phyloP scores from a whole-genome alignment of 495 filamentous ascomycete species.

The Tuber aestivum region DNA sequence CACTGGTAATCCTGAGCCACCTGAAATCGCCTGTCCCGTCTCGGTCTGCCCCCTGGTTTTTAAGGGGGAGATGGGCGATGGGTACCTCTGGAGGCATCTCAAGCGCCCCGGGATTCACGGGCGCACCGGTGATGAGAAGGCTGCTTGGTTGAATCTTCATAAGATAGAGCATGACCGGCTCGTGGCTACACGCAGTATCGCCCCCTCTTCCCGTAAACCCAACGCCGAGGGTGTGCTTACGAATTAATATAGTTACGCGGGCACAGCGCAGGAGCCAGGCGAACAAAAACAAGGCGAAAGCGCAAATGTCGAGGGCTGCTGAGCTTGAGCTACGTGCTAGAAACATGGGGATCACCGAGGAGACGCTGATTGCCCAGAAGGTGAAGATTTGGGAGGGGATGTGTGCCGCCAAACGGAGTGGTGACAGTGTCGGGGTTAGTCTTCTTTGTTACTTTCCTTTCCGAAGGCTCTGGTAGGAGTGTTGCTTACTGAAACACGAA shows the following conservation, averaged over 20 bases:
- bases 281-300: neutral
- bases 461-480: neutral
- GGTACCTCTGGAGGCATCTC: neutral
- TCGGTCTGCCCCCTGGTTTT: neutral
- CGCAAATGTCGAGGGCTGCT: neutral
- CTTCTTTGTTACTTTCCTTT: neutral
- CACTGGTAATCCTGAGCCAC: neutral
- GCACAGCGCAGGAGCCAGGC: neutral
- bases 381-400: neutral
- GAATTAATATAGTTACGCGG: neutral
- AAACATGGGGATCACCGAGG: neutral
- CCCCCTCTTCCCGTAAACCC: neutral
- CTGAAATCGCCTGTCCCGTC: neutral
- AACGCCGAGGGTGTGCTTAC: neutral
- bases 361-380: neutral
- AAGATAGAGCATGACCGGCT: neutral
- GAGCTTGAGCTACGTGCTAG: neutral
- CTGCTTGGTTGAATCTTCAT: neutral
- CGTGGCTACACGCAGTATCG: neutral
- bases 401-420: neutral
- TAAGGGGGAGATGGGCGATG: neutral
- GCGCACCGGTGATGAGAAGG: neutral
- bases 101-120: neutral
- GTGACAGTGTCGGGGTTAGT: neutral
- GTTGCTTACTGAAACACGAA: neutral